Conservation (phyloP, 495 filamentous ascomycete genomes). For the Darksidea phi region DNA sequence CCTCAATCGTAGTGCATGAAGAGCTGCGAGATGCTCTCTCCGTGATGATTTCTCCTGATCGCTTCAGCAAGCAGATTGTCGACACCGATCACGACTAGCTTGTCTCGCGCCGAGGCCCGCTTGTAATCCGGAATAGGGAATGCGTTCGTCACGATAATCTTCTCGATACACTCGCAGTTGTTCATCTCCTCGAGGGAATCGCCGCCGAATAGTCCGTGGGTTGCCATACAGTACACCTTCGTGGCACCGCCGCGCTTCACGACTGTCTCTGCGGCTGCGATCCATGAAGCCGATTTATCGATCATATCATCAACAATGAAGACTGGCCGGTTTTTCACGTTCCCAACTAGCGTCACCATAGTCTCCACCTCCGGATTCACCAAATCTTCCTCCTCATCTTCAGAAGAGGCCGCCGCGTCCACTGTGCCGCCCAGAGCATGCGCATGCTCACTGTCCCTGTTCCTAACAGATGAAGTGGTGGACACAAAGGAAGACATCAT, state of each 20-base stretch:
- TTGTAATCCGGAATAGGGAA: constrained; percentile 81
- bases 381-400: constrained; percentile 83
- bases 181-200: constrained; percentile 89
- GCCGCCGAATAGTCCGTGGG: constrained; percentile 88
- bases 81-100: constrained; percentile 85
- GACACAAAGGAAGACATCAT: constrained; percentile 70
- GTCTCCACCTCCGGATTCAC: constrained; percentile 75
- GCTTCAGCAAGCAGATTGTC: constrained; percentile 85
- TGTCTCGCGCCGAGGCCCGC: constrained; percentile 62
- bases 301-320: constrained; percentile 99
- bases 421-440: constrained; percentile 79
- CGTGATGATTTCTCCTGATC: constrained; percentile 93
- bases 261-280: constrained; percentile 96
- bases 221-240: constrained; percentile 96
- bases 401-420: constrained; percentile 74
- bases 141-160: constrained; percentile 93
- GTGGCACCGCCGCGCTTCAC: constrained; percentile 88
- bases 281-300: constrained; percentile 94
- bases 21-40: constrained; percentile 56
- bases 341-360: constrained; percentile 93
- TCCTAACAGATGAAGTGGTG: constrained; percentile 51
- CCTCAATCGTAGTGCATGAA: constrained; percentile 42
- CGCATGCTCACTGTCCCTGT: constrained; percentile 52
- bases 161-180: constrained; percentile 84
- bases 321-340: constrained; percentile 80